Conservation (phyloP, 176 grass and related monocot species). For the Coix lacrymajobi region DNA sequence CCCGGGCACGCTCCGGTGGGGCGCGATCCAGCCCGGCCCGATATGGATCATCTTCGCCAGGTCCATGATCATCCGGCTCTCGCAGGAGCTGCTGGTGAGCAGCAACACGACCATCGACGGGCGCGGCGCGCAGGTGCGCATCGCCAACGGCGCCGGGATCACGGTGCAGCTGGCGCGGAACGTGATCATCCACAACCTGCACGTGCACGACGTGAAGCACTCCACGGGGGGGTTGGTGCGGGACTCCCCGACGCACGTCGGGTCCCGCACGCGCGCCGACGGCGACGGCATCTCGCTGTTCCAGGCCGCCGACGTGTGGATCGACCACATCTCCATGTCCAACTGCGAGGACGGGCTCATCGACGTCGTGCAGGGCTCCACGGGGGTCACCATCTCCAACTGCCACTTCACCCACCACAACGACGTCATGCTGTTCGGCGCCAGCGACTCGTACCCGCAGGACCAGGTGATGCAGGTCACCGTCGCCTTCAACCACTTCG, state of each 20-base stretch:
- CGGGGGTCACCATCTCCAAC: constrained; percentile 76
- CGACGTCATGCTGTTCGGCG: constrained; percentile 81
- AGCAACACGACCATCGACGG: constrained; percentile 88
- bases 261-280: constrained; percentile 35
- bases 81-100: constrained; percentile 62
- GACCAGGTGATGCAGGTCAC: constrained; percentile 75
- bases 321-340: constrained; percentile 77
- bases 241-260: constrained; percentile 34
- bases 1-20: constrained; percentile 64
- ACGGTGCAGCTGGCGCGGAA: constrained; percentile 54
- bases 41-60: constrained; percentile 74
- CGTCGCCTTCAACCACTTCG: constrained; percentile 83
- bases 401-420: constrained; percentile 72
- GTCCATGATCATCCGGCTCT: constrained; percentile 63
- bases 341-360: constrained; percentile 61
- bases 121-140: constrained; percentile 66
- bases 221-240: constrained; percentile 32
- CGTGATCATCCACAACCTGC: constrained; percentile 60
- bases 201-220: constrained; percentile 47
- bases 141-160: constrained; percentile 53
- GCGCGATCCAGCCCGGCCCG: constrained; percentile 45
- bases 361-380: constrained; percentile 53
- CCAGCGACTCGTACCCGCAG: constrained; percentile 31
- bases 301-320: constrained; percentile 52
- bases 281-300: constrained; percentile 74